Evolutionary conservation across 345 rosid species (phyloP).

Genomic region (Eutrema heterophyllum): DNA sequence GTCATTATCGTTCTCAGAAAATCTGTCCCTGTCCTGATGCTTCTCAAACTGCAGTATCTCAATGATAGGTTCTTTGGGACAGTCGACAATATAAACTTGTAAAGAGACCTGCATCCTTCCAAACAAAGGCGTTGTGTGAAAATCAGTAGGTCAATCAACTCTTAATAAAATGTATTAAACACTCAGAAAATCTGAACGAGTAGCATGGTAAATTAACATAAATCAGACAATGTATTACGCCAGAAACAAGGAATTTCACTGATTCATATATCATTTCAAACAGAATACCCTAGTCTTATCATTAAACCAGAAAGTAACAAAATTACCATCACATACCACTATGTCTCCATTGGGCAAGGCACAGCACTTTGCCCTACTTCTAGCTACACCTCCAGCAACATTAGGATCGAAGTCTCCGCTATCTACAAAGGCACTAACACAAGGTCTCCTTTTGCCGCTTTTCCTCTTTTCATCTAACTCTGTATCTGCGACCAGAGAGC

Average conservation of each 20-base stretch:
- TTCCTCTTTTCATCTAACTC: conserved; percentile 33
- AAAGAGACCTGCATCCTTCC: conserved; percentile 98
- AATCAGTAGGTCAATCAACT: conserved; percentile 33
- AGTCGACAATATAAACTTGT: conserved; percentile 79
- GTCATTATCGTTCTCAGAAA: conserved; percentile 36
- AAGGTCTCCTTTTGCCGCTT: conserved; percentile 29
- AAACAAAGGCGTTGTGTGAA: conserved; percentile 57
- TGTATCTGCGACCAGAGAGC: conserved; percentile 30
- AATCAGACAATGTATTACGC: not conserved
- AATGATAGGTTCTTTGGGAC: conserved; percentile 70
- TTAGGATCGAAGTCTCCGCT: conserved; percentile 77
- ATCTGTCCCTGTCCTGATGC: conserved; percentile 38
- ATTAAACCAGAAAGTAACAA: conserved; percentile 11
- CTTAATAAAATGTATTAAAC: not conserved
- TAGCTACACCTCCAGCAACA: conserved; percentile 78
- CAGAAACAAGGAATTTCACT: not conserved
- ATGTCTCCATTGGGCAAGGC: conserved; percentile 90
- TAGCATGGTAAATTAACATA: not conserved
- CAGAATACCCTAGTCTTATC: not conserved
- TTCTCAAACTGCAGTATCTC: conserved; percentile 99
- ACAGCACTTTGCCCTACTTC: conserved; percentile 66
- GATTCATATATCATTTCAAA: not conserved
- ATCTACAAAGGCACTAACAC: conserved; percentile 62
- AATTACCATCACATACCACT: conserved; percentile 66
- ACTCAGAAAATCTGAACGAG: not conserved